phyloP scores from a whole-genome alignment of 257 asterid species.

The Voacanga thouarsii region DNA sequence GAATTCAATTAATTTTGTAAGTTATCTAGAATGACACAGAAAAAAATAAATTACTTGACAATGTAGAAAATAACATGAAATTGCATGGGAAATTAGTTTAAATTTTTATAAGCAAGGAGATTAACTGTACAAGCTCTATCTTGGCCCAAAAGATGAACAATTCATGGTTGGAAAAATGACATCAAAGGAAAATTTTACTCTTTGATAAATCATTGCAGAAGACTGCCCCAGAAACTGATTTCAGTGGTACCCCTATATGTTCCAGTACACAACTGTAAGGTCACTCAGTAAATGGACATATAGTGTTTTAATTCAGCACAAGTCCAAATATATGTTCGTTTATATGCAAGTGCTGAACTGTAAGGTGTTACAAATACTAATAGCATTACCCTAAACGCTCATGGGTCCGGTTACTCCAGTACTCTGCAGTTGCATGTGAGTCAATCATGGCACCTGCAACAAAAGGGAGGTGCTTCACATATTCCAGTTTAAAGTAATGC shows the following conservation, averaged over 20 bases:
- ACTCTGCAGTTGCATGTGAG: constrained; percentile 82
- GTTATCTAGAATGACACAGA: neutral
- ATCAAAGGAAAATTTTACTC: neutral
- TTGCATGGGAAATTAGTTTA: neutral
- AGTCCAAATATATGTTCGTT: no score
- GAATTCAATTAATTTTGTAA: neutral
- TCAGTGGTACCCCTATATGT: neutral
- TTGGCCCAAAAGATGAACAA: neutral
- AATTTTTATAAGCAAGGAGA: no score
- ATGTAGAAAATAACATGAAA: neutral
- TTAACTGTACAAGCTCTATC: neutral
- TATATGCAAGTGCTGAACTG: neutral
- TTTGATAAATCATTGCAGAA: neutral
- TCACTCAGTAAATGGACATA: neutral
- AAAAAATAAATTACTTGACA: neutral
- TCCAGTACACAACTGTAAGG: neutral
- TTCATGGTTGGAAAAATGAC: neutral
- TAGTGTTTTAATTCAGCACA: neutral
- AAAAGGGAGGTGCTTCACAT: constrained; percentile 96
- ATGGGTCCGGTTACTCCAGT: constrained; percentile 85
- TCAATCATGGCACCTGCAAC: constrained; percentile 99
- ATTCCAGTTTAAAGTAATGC: constrained; percentile 94
- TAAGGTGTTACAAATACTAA: constrained; percentile 7
- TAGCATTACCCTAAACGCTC: constrained; percentile 67
- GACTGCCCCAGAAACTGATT: neutral